phyloP scores from a whole-genome alignment of 257 asterid species.

The Nicotiana otophora region DNA sequence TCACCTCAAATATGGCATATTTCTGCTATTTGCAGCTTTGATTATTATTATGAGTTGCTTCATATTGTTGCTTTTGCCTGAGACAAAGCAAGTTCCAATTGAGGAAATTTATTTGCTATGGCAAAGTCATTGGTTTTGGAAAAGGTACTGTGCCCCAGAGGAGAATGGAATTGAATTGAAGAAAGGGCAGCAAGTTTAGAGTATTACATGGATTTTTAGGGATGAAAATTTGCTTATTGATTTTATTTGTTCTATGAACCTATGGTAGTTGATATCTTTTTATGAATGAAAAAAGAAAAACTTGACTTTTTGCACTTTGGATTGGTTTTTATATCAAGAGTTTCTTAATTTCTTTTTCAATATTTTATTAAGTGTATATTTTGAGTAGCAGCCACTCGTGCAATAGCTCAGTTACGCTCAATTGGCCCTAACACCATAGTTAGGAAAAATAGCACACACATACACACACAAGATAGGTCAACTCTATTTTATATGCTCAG shows the following conservation, averaged over 20 bases:
- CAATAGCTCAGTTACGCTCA: too few species aligned
- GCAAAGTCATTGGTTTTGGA: constrained; percentile 79
- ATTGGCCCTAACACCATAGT: too few species aligned
- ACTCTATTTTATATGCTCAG: too few species aligned
- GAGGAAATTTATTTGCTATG: constrained; percentile 73
- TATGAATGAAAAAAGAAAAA: too few species aligned
- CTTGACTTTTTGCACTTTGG: too few species aligned
- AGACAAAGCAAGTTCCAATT: constrained; percentile 87
- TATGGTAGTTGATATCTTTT: too few species aligned
- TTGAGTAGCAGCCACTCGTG: too few species aligned
- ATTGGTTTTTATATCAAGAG: too few species aligned
- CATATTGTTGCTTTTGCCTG: constrained; percentile 68
- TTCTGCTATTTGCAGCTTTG: constrained; percentile 54
- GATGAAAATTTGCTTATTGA: not conserved
- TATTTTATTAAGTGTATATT: too few species aligned
- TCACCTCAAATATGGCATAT: constrained; percentile 64
- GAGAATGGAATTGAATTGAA: constrained; percentile 6
- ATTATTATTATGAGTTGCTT: constrained; percentile 55
- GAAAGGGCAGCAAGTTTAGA: not conserved
- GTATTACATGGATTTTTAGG: not conserved
- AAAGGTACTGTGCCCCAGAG: constrained; percentile 38
- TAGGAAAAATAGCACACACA: too few species aligned
- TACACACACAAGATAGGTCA: too few species aligned
- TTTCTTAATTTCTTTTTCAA: too few species aligned
- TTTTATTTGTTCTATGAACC: not conserved